phyloP scores from a whole-genome alignment of 768 basidiomycete genomes.

The Nidularia pulvinata region DNA sequence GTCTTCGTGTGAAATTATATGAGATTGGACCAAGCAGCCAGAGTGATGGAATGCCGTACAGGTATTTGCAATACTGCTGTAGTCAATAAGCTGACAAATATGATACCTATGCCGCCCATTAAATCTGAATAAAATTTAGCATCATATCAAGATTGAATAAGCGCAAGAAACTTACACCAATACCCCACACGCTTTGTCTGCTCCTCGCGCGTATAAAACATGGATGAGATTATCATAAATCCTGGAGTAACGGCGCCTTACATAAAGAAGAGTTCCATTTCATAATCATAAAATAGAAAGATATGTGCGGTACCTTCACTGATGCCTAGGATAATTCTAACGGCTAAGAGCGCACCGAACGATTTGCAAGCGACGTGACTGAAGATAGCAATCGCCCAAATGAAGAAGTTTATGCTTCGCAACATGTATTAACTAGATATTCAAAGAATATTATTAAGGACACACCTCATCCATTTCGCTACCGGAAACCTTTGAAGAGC shows the following conservation, averaged over 20 bases:
- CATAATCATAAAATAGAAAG: too few species aligned
- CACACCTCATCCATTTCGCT: slow-evolving; percentile 83
- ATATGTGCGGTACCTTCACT: slow-evolving; percentile 47
- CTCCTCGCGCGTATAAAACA: slow-evolving; percentile 83
- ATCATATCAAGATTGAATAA: background rate
- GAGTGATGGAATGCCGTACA: too few species aligned
- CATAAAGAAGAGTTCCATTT: too few species aligned
- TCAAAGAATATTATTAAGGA: background rate
- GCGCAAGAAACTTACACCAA: slow-evolving; percentile 57
- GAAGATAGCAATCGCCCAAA: slow-evolving; percentile 68
- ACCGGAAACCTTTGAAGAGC: slow-evolving; percentile 76
- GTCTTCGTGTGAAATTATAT: slow-evolving; percentile 22
- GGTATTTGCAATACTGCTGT: too few species aligned
- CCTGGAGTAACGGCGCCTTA: slow-evolving; percentile 76
- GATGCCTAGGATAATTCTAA: slow-evolving; percentile 76
- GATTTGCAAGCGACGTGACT: slow-evolving; percentile 66
- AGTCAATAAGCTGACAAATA: slow-evolving; percentile 59
- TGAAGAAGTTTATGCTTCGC: slow-evolving; percentile 64
- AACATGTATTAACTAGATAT: background rate
- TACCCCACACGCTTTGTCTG: slow-evolving; percentile 77
- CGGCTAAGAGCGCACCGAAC: slow-evolving; percentile 69
- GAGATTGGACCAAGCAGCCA: background rate
- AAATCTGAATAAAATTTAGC: slow-evolving; percentile 42
- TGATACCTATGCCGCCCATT: slow-evolving; percentile 77
- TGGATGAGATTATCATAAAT: slow-evolving; percentile 79